Percentiles rank a stretch among this genome's conserved stretches.
Conservation (phyloP, 2,329 filamentous ascomycete species). For the Dothideomycetidae sp. region DNA sequence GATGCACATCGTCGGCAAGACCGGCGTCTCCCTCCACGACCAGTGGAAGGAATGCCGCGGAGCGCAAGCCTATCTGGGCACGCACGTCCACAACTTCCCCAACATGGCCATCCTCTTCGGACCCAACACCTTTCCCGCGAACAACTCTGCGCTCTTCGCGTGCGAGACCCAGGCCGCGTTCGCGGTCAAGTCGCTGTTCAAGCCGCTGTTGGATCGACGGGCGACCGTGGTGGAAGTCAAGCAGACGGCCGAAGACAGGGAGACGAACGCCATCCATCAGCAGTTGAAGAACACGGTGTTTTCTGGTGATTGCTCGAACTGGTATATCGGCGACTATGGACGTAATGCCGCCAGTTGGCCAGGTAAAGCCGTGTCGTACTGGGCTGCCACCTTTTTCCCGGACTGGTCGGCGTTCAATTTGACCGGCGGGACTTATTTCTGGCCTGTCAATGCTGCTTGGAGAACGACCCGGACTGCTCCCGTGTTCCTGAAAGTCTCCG, state of each 20-base stretch:
- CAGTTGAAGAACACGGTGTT: constrained; percentile 7
- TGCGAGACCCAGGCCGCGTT: constrained; percentile 14
- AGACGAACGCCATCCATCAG: constrained; percentile 20
- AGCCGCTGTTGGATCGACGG: constrained; percentile 22
- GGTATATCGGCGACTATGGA: constrained; percentile 8
- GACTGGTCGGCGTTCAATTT: too few species aligned
- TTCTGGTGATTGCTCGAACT: constrained; percentile 5
- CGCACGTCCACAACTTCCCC: constrained; percentile 33
- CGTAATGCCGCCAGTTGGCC: constrained; percentile 7
- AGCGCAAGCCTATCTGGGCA: constrained; percentile 46
- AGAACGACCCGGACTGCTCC: too few species aligned
- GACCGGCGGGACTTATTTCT: too few species aligned
- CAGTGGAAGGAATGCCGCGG: constrained; percentile 45
- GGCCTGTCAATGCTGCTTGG: too few species aligned
- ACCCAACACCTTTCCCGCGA: constrained; percentile 20
- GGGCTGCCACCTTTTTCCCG: too few species aligned
- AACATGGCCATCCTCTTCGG: constrained; percentile 17
- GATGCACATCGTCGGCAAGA: constrained; percentile 20
- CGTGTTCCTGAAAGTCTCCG: too few species aligned
- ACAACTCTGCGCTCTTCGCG: constrained; percentile 13
- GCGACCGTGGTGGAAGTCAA: constrained; percentile 25
- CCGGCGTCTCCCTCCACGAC: constrained; percentile 14
- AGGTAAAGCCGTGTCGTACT: too few species aligned
- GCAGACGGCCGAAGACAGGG: constrained; percentile 21
- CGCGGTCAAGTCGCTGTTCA: constrained; percentile 19